Evolutionary conservation across 495 filamentous ascomycete species (phyloP).

Genomic region (Penicillium pancosmium): DNA sequence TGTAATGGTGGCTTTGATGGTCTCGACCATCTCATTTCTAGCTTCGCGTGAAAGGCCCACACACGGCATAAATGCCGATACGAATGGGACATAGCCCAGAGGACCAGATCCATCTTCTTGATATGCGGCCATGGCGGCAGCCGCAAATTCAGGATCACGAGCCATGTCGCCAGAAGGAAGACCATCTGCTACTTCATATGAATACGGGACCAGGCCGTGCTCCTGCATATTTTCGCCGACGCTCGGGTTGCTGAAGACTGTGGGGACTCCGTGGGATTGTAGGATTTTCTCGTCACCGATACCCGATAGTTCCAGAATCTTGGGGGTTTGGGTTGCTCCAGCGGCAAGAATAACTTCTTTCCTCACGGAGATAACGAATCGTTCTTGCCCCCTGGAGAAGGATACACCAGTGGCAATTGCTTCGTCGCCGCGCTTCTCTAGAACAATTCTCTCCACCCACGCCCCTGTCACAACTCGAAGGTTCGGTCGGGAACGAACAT

Average conservation of each 20-base stretch:
- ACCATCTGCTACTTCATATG: conserved; percentile 21
- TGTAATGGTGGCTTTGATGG: not conserved
- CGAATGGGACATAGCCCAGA: conserved; percentile 18
- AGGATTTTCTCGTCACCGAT: conserved; percentile 42
- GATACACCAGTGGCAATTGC: conserved; percentile 34
- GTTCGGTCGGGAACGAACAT: conserved; percentile 13
- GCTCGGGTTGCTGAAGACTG: conserved; percentile 36
- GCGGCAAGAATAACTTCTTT: conserved; percentile 62
- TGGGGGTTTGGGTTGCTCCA: conserved; percentile 58
- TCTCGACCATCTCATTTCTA: not conserved
- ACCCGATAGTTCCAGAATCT: conserved; percentile 64
- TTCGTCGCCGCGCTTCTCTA: conserved; percentile 9
- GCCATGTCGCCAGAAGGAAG: conserved; percentile 19
- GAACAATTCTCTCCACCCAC: conserved; percentile 20
- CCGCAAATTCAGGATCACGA: conserved; percentile 12
- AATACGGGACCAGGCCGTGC: conserved; percentile 29
- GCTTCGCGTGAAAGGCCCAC: conserved; percentile 10
- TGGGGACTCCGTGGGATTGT: conserved; percentile 12
- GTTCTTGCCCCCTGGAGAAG: conserved; percentile 28
- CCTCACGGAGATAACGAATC: conserved; percentile 43
- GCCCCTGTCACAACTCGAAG: conserved; percentile 31
- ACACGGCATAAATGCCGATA: conserved; percentile 25
- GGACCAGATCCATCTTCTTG: conserved; percentile 24
- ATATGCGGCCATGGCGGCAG: conserved; percentile 26
- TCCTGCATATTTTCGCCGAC: conserved; percentile 57